Evolutionary conservation across 805 yeast genomes (phyloP).

Genomic region (Torulaspora microellipsoides): DNA sequence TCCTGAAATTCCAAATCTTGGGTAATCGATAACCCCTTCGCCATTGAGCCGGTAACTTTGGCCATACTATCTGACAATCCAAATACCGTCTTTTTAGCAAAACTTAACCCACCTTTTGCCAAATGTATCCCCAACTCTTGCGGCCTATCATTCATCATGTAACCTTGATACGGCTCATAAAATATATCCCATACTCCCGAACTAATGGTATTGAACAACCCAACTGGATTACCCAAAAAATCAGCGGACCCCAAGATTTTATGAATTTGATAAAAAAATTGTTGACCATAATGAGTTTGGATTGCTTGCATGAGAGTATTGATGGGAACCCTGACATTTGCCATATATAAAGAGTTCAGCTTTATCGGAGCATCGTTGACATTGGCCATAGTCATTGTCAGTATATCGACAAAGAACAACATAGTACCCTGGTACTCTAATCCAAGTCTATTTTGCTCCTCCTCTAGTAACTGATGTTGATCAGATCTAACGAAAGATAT

Average conservation of each 20-base stretch:
- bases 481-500: constrained; percentile 90
- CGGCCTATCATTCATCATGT: constrained; percentile 89
- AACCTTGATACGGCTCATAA: constrained; percentile 96
- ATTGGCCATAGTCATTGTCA: constrained; percentile 96
- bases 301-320: constrained; percentile 67
- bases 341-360: constrained; percentile 80
- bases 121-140: constrained; percentile 92
- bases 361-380: constrained; percentile 95
- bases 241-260: constrained; percentile 95
- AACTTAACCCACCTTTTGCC: constrained; percentile 94
- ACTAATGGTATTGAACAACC: constrained; percentile 84
- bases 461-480: constrained; percentile 61
- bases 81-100: constrained; percentile 89
- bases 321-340: constrained; percentile 82
- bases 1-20: constrained; percentile 83
- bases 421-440: constrained; percentile 49
- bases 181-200: constrained; percentile 96
- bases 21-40: constrained; percentile 89
- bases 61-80: constrained; percentile 93
- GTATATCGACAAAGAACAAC: constrained; percentile 72
- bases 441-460: constrained; percentile 32
- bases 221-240: constrained; percentile 94
- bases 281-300: constrained; percentile 84
- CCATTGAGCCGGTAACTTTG: constrained; percentile 87
- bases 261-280: constrained; percentile 85